Evolutionary conservation across 1,284 basidiomycete species (phyloP), one percentile per base, ranked within the genome.

Genomic region (Mycena sp.): DNA sequence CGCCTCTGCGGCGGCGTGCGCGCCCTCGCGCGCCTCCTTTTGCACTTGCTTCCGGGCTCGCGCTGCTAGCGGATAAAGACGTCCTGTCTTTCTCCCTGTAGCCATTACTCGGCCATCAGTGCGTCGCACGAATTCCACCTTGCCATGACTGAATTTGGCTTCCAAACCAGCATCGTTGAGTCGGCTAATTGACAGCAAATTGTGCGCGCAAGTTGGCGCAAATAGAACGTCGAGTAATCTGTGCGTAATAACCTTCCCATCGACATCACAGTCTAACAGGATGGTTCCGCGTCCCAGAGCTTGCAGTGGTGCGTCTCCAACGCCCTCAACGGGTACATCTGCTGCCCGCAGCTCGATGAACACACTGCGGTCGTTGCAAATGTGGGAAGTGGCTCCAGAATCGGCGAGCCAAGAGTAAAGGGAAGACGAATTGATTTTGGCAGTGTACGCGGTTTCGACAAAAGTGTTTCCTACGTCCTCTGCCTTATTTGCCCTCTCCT

Each of bases 341-440:
- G 25, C 17, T 17, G 46, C 48, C 23, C 48, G 35, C 40, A 52
- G 6, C 1, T 46, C 58, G 3, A 30, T 23, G 17, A 59, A 59
- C 3, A 10, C 35, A 14, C 16, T 17, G 2, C 38, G 40, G 32
- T 45, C 41, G 32, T 52, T 59, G 29, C 41, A 52, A 9, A 59
- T 52, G 58, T 59, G 58, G 28, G 58, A 59, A 35, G 58, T 59
- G 10, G 58, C 38, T 17, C 58, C 58, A 5, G 58, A 59, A n/a
- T 59, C 58, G 30, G 49, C 46, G 0, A 58, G 48, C 57, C 57
- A 58, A 19, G 37, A 35, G 28, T 58, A 51, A 35, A 32, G 57
- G 40, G 48, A 51, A n/a, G n/a, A n/a, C n/a, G n/a, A n/a, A n/a
- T n/a, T n/a, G n/a, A n/a, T n/a, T n/a, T n/a, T n/a, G n/a, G n/a